phyloP scores from a whole-genome alignment of 169 alveolate genomes.

The Fabrea salina region DNA sequence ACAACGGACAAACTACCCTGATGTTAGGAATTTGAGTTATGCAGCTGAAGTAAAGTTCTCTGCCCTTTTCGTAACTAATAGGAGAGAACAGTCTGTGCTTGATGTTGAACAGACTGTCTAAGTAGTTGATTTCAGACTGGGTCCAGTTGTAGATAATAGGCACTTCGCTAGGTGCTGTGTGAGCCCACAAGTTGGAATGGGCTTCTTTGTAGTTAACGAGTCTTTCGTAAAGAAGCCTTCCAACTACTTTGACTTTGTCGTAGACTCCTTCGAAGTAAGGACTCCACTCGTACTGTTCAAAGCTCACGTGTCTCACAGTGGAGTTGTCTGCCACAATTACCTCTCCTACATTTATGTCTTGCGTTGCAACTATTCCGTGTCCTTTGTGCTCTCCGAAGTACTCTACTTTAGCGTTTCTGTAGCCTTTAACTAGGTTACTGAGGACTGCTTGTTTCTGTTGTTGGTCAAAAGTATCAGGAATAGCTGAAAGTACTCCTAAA shows the following conservation, averaged over 20 bases:
- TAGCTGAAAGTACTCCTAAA: no score
- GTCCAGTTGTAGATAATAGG: not conserved
- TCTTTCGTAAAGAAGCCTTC: slow-evolving; percentile 1
- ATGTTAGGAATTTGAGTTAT: not conserved
- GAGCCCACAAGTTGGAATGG: not conserved
- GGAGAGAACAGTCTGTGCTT: not conserved
- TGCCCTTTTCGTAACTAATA: not conserved
- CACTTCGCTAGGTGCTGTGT: not conserved
- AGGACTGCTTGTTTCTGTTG: no score
- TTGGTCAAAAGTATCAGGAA: no score
- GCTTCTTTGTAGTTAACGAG: not conserved
- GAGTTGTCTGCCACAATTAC: not conserved
- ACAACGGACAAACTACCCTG: not conserved
- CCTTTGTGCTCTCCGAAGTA: slow-evolving; percentile 8
- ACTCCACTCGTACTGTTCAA: slow-evolving; percentile 9
- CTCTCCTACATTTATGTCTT: not conserved
- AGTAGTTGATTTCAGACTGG: not conserved
- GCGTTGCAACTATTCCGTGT: not conserved
- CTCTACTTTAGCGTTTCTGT: no score
- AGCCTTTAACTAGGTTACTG: no score
- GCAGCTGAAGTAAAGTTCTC: not conserved
- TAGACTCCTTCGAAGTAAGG: not conserved
- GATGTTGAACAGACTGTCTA: not conserved
- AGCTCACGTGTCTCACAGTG: not conserved
- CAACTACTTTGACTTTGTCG: not conserved